phyloP scores from a whole-genome alignment of 805 yeast species.

The Komagataella pseudopastoris region DNA sequence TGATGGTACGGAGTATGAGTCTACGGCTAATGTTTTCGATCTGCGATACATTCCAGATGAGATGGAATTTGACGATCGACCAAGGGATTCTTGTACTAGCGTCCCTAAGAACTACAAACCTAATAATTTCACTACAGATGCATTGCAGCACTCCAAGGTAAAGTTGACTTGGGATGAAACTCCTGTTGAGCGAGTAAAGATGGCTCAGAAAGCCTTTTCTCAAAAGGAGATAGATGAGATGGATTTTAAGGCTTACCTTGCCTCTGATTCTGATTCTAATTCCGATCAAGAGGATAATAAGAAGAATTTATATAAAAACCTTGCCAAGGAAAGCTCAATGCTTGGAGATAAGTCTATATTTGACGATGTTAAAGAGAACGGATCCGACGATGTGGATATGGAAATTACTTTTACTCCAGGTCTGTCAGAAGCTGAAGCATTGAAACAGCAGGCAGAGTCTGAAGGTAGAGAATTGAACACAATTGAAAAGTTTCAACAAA shows the following conservation, averaged over 20 bases:
- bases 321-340: slow-evolving; percentile 30
- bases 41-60: slow-evolving; percentile 87
- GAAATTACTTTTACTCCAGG: slow-evolving; percentile 95
- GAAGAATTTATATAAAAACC: slow-evolving; percentile 47
- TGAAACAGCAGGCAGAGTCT: slow-evolving; percentile 19
- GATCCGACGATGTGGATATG: slow-evolving; percentile 62
- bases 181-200: slow-evolving; percentile 71
- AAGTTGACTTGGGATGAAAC: slow-evolving; percentile 98
- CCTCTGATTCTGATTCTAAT: slow-evolving; percentile 56
- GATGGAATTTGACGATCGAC: slow-evolving; percentile 71
- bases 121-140: slow-evolving; percentile 74
- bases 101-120: slow-evolving; percentile 78
- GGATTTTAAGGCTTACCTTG: slow-evolving; percentile 89
- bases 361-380: slow-evolving; percentile 10
- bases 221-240: slow-evolving; percentile 80
- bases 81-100: slow-evolving; percentile 59
- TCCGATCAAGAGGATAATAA: slow-evolving; percentile 29
- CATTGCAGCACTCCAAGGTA: slow-evolving; percentile 91
- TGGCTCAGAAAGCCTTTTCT: slow-evolving; percentile 71
- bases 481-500: slow-evolving; percentile 67
- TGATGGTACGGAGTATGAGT: slow-evolving; percentile 92
- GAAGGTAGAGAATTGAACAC: slow-evolving; percentile 45
- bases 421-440: slow-evolving; percentile 29
- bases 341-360: slow-evolving; percentile 22
- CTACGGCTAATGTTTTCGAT: slow-evolving; percentile 91